Conservation (phyloP, 2,329 filamentous ascomycete species). For the Dactylella cylindrospora region DNA sequence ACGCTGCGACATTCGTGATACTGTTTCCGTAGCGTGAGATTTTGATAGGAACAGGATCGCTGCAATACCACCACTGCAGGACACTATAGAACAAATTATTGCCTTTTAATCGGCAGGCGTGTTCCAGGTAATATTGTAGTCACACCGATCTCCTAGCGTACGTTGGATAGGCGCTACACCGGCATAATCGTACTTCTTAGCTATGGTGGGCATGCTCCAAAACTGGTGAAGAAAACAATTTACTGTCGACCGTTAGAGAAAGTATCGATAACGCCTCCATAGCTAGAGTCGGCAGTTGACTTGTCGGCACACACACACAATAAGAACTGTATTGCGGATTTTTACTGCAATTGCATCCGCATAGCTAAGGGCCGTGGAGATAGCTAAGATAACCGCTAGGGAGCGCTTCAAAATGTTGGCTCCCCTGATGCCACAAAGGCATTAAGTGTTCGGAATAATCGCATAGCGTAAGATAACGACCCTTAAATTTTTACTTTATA, state of each 20-base stretch:
- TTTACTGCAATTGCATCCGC: constrained; percentile 24
- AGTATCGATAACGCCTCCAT: constrained; percentile 63
- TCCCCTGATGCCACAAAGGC: too few relatives aligned
- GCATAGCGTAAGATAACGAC: too few relatives aligned
- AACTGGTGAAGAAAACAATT: constrained; percentile 64
- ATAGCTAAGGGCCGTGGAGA: background rate
- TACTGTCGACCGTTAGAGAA: constrained; percentile 60
- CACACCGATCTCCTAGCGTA: constrained; percentile 48
- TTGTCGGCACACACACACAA: constrained; percentile 60
- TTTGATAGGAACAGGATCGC: constrained; percentile 12
- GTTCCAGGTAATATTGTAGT: constrained; percentile 32
- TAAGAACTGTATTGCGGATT: constrained; percentile 58
- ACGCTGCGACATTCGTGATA: constrained; percentile 29
- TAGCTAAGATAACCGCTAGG: constrained; percentile 2
- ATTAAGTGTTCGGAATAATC: too few relatives aligned
- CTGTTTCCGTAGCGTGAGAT: constrained; percentile 24
- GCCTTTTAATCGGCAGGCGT: constrained; percentile 18
- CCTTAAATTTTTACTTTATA: too few relatives aligned
- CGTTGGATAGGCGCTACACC: constrained; percentile 59
- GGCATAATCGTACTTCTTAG: constrained; percentile 61
- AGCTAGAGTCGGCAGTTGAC: constrained; percentile 55
- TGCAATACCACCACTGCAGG: constrained; percentile 11
- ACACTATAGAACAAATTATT: constrained; percentile 14
- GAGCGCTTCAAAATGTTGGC: background rate
- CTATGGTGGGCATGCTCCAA: constrained; percentile 61